Percentiles rank a stretch among this genome's conserved stretches.
Evolutionary conservation across 257 asterid genomes (phyloP).

Genomic region (Oldenlandia corymbosa): DNA sequence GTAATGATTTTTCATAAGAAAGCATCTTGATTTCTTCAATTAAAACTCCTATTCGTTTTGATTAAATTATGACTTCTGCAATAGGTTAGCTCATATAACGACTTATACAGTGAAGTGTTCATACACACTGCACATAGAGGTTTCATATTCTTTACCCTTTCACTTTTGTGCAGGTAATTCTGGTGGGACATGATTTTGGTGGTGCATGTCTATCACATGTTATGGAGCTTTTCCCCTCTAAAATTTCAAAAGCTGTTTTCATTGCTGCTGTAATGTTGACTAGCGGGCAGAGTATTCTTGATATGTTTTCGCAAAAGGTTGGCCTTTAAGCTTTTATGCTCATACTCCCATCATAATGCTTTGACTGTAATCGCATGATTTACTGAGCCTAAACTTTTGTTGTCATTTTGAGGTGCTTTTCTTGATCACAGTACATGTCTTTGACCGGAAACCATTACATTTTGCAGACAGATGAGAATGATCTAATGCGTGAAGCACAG

Average conservation of each 20-base stretch:
- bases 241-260: conserved; percentile 81
- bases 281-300: conserved; percentile 82
- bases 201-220: conserved; percentile 89
- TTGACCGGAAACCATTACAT: conserved; percentile 13
- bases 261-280: conserved; percentile 88
- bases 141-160: conserved; percentile 15
- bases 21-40: neutral
- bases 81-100: neutral
- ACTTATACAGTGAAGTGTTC: neutral
- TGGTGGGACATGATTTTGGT: conserved; percentile 98
- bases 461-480: conserved; percentile 74
- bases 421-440: neutral
- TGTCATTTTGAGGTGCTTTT: neutral
- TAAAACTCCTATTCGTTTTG: neutral
- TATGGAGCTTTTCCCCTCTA: conserved; percentile 72
- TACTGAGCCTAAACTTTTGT: neutral
- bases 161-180: conserved; percentile 61
- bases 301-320: conserved; percentile 86
- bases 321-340: neutral
- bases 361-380: neutral
- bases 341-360: neutral
- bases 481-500: conserved; percentile 80
- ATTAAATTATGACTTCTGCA: neutral
- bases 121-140: neutral
- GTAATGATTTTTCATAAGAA: too few species aligned